Evolutionary conservation across 495 filamentous ascomycete genomes (phyloP), one percentile per base, ranked within the genome.

Genomic region (Aspergillus sclerotiicarbonarius): DNA sequence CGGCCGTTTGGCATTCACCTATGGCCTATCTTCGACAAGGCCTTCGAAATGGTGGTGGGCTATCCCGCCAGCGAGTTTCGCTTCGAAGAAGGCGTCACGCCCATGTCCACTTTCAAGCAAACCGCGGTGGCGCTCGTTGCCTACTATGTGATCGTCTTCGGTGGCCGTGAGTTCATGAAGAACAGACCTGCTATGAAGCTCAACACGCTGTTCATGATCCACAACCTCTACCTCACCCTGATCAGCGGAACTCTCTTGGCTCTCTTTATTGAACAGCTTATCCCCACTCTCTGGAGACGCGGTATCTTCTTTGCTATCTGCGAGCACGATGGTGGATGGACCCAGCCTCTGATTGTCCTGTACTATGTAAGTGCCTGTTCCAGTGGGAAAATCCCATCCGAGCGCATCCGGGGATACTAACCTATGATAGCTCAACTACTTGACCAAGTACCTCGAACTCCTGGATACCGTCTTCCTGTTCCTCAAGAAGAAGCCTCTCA

Each of bases 1-100:
- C 84, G 89, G 63, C 94, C 94, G 12, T 97, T 98, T 69, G 94
- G 92, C 68, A 79, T 97, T 58, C 77, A 89, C 44, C 74, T 98
- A 74, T 98, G 94, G 94, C 93, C 94, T 58, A 83, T 94, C 75
- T 98, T 98, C 83, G 87, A 87, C 76, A 85, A 90, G 76, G 85
- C 81, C 65, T 97, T 87, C 75, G 84, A 87, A 70, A 67, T 72
- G 35, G 82, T 90, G 47, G 81, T 80, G 53, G 93, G 92, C 54
- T 86, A 84, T 69, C 76, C 81, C 20, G 76, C 86, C 46, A 78
- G 80, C 61, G 73, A 86, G 25, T 88, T 87, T 69, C 69, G 74
- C 21, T 89, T 89, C 73, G 68, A 75, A 33, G 71, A 78, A 52
- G 83, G 81, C 32, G 64, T 75, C 61, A 89, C 86, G 37, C 78